Conservation (phyloP, 768 basidiomycete genomes). For the Russula lepida region DNA sequence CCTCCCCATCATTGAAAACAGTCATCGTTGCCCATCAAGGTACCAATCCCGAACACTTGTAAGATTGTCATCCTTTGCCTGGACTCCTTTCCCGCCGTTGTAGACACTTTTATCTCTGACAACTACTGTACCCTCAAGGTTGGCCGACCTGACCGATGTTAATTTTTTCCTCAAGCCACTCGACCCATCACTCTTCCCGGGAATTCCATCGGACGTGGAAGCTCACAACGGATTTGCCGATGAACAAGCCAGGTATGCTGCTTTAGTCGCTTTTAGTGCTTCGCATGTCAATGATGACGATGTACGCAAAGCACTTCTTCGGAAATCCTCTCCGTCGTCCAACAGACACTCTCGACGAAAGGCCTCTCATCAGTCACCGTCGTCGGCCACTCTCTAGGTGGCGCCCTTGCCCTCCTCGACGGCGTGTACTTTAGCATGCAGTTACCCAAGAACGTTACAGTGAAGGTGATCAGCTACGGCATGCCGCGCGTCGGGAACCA, state of each 20-base stretch:
- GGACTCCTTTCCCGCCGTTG: background rate
- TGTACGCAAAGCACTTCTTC: conserved; percentile 1
- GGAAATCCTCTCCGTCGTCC: background rate
- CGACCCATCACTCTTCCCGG: conserved; percentile 41
- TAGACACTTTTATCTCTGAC: background rate
- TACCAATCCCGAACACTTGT: conserved; percentile 30
- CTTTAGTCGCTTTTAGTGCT: background rate
- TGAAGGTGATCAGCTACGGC: conserved; percentile 22
- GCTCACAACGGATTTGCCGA: conserved; percentile 41
- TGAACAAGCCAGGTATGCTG: conserved; percentile 38
- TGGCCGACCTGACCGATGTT: conserved; percentile 35
- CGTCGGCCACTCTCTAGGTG: conserved; percentile 21
- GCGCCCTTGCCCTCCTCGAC: conserved; percentile 25
- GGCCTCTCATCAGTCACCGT: background rate
- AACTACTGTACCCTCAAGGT: conserved; percentile 20
- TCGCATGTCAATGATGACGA: background rate
- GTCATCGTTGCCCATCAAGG: conserved; percentile 35
- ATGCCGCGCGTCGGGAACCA: conserved; percentile 24
- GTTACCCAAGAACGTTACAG: conserved; percentile 13
- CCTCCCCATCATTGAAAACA: conserved; percentile 31
- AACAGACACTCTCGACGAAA: background rate
- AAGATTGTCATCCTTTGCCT: background rate
- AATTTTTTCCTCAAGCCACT: conserved; percentile 31
- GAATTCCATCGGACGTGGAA: conserved; percentile 34
- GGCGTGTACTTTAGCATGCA: conserved; percentile 22